A percentile compares a stretch with the other conserved stretches of the same genome.
Conservation (phyloP, 331 rosid species). For the Malus hybrid region DNA sequence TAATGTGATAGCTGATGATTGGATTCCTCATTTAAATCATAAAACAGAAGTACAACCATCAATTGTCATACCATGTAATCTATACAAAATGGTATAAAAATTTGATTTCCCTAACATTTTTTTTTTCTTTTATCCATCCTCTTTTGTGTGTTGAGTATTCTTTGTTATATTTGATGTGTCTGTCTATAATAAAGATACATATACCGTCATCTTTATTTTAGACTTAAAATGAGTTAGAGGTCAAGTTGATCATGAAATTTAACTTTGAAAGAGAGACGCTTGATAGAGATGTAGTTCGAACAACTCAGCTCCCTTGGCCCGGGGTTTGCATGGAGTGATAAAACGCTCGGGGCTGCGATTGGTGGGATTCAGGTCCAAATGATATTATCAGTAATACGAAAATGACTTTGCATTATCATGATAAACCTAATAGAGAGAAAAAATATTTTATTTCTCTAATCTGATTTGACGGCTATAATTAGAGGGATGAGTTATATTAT, state of each 20-base stretch:
- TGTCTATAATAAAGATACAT: too few species aligned
- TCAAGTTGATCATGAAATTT: constrained; percentile 10
- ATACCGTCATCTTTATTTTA: background rate
- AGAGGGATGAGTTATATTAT: background rate
- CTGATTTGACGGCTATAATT: background rate
- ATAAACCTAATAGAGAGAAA: background rate
- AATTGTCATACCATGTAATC: too few species aligned
- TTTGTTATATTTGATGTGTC: too few species aligned
- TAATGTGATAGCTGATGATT: too few species aligned
- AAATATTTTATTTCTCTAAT: background rate
- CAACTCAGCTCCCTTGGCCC: background rate
- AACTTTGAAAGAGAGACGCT: background rate
- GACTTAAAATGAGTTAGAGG: background rate
- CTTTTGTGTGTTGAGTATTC: too few species aligned
- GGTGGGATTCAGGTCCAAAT: constrained; percentile 4
- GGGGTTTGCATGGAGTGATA: background rate
- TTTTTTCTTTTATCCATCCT: too few species aligned
- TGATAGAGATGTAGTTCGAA: background rate
- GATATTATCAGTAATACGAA: constrained; percentile 4
- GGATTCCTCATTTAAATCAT: too few species aligned
- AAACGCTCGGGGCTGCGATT: background rate
- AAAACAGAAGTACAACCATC: too few species aligned
- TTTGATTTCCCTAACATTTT: too few species aligned
- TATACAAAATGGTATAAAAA: too few species aligned
- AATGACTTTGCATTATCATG: background rate